Percentiles rank a stretch among this genome's conserved stretches.
Evolutionary conservation across 371 early-diverging fungal species (phyloP).

Genomic region (Apophysomyces elegans): DNA sequence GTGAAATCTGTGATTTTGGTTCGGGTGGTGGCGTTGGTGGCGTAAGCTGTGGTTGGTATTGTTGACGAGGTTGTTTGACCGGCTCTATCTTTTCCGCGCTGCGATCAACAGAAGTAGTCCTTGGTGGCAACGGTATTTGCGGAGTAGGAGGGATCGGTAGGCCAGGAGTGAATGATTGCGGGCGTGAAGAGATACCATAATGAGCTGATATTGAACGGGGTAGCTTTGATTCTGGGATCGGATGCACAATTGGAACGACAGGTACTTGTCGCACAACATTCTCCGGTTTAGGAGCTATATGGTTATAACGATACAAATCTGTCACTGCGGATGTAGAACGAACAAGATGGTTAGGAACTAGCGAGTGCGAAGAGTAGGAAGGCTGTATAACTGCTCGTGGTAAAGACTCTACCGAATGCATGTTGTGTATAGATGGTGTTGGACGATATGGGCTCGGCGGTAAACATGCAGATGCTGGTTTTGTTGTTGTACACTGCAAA

Average conservation of each 20-base stretch:
- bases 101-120: not conserved
- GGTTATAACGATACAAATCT: not conserved
- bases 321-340: constrained; percentile 1
- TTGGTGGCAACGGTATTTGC: not conserved
- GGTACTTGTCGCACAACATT: not conserved
- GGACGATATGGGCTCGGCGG: not conserved
- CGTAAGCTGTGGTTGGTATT: constrained; percentile 6
- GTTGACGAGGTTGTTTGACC: not conserved
- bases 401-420: not conserved
- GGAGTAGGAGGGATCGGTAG: not conserved
- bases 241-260: not conserved
- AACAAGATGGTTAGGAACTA: not conserved
- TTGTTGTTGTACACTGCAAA: constrained; percentile 11
- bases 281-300: not conserved
- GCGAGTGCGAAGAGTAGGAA: not conserved
- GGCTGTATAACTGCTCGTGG: not conserved
- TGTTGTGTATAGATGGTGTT: not conserved
- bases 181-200: not conserved
- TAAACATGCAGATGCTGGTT: not conserved
- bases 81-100: not conserved
- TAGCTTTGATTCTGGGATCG: not conserved
- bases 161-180: not conserved
- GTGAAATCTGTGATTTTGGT: not conserved
- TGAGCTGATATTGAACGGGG: not conserved
- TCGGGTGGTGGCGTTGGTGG: constrained; percentile 6